These are phyloP conservation scores for Pugionium cornutum DNA, from an alignment of 345 rosid species.

Conservation along the genomic window DNA sequence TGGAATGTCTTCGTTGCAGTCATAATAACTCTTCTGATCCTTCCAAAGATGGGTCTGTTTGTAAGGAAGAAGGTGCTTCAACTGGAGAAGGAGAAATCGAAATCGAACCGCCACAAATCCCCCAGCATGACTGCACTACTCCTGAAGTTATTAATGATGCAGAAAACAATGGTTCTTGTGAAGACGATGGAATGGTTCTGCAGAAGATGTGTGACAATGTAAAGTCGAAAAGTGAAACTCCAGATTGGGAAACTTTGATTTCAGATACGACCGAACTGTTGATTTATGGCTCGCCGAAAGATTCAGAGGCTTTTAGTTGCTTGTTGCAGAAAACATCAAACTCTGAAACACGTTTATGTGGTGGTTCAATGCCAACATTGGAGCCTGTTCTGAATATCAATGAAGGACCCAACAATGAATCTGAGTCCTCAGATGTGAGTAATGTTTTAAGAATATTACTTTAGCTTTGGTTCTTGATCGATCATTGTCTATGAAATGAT, in stretches of 20 bases:
- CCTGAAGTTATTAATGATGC: conserved; percentile 33
- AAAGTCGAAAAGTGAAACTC: conserved; percentile 41
- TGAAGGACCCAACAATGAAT: not conserved
- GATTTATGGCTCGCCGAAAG: conserved; percentile 59
- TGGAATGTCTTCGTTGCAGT: conserved; percentile 32
- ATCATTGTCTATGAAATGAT: conserved; percentile 2
- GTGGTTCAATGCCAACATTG: conserved; percentile 33
- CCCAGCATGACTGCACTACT: conserved; percentile 59
- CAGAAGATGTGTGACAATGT: conserved; percentile 37
- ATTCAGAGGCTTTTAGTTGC: conserved; percentile 55
- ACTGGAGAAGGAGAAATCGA: conserved; percentile 25
- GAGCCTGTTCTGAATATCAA: conserved; percentile 8
- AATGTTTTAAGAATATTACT: not conserved
- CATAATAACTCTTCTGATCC: conserved; percentile 47
- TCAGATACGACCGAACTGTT: conserved; percentile 33
- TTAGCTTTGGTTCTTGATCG: conserved; percentile 20
- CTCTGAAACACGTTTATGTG: conserved; percentile 30
- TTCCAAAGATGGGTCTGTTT: conserved; percentile 36
- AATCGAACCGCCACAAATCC: conserved; percentile 42
- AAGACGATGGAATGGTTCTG: conserved; percentile 35
- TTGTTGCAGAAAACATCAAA: conserved; percentile 53
- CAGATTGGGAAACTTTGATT: conserved; percentile 57
- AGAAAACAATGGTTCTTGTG: conserved; percentile 35
- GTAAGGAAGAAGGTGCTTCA: conserved; percentile 36
- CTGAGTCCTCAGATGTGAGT: conserved; percentile 30